phyloP scores from a whole-genome alignment of 2,329 filamentous ascomycete genomes.

The Cladobotryum protrusum region DNA sequence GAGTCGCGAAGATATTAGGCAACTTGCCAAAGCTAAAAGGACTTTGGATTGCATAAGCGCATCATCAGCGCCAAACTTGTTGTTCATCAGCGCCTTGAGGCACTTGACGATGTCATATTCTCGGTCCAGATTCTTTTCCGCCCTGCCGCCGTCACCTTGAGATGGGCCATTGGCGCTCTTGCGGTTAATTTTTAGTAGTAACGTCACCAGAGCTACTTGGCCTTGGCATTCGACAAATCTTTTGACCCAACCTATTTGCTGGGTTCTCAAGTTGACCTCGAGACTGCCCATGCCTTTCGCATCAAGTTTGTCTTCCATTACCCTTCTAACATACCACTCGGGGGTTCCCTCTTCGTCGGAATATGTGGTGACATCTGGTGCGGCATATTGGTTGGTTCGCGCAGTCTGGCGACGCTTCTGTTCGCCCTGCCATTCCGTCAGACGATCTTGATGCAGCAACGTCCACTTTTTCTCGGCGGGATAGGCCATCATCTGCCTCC shows the following conservation, averaged over 20 bases:
- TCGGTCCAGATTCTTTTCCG: slow-evolving; percentile 76
- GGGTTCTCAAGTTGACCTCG: slow-evolving; percentile 89
- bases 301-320: slow-evolving; percentile 92
- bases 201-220: slow-evolving; percentile 89
- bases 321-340: slow-evolving; percentile 95
- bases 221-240: slow-evolving; percentile 96
- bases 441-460: slow-evolving; percentile 85
- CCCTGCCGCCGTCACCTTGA: slow-evolving; percentile 49
- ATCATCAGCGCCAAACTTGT: slow-evolving; percentile 97
- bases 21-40: slow-evolving; percentile 78
- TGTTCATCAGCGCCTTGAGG: slow-evolving; percentile 96
- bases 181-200: slow-evolving; percentile 89
- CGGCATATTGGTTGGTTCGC: slow-evolving; percentile 63
- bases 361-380: slow-evolving; percentile 63
- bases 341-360: slow-evolving; percentile 93
- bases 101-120: slow-evolving; percentile 99
- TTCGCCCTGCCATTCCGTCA: slow-evolving; percentile 91
- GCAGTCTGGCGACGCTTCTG: slow-evolving; percentile 78
- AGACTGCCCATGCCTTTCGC: slow-evolving; percentile 87
- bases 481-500: slow-evolving; percentile 93
- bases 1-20: slow-evolving; percentile 79
- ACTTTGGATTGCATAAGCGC: slow-evolving; percentile 86
- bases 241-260: slow-evolving; percentile 96
- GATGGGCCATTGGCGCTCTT: slow-evolving; percentile 72
- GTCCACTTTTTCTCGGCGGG: slow-evolving; percentile 96